Conservation (phyloP, 208 protist species). For the Crithidia mellificae region DNA sequence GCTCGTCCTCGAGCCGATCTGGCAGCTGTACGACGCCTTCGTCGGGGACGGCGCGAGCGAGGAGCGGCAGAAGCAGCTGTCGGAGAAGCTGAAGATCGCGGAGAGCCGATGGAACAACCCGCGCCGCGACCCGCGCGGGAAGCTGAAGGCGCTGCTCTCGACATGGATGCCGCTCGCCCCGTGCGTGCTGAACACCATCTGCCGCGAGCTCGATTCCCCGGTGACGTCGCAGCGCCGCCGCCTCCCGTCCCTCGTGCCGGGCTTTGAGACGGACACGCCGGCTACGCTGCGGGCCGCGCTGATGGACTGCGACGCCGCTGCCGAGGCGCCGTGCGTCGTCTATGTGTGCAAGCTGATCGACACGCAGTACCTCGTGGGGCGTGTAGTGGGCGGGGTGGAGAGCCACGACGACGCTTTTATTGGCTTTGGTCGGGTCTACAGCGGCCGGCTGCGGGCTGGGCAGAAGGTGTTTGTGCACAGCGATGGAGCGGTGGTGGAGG, state of each 20-base stretch:
- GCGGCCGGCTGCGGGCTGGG: conserved; percentile 92
- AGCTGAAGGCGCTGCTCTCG: conserved; percentile 88
- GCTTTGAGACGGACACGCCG: conserved; percentile 47
- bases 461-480: conserved; percentile 88
- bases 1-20: conserved; percentile 96
- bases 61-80: conserved; percentile 65
- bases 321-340: conserved; percentile 74
- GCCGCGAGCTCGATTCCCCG: conserved; percentile 87
- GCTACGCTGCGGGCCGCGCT: conserved; percentile 46
- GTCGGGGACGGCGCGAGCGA: conserved; percentile 74
- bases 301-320: conserved; percentile 54
- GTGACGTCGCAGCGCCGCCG: conserved; percentile 79
- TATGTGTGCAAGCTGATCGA: conserved; percentile 89
- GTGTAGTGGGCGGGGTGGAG: conserved; percentile 46
- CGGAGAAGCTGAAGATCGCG: conserved; percentile 64
- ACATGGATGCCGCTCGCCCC: conserved; percentile 94
- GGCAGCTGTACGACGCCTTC: conserved; percentile 93
- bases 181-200: conserved; percentile 89
- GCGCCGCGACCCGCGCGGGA: conserved; percentile 52
- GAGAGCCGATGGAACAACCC: conserved; percentile 83
- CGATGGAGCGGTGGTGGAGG: conserved; percentile 52
- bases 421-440: conserved; percentile 96
- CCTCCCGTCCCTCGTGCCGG: conserved; percentile 67
- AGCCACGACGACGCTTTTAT: conserved; percentile 89
- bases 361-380: conserved; percentile 83